Percentiles rank a stretch among this genome's conserved stretches.
These are phyloP conservation scores for Knoxia roxburghii DNA, from an alignment of 257 asterid species.

Conservation along the genomic window DNA sequence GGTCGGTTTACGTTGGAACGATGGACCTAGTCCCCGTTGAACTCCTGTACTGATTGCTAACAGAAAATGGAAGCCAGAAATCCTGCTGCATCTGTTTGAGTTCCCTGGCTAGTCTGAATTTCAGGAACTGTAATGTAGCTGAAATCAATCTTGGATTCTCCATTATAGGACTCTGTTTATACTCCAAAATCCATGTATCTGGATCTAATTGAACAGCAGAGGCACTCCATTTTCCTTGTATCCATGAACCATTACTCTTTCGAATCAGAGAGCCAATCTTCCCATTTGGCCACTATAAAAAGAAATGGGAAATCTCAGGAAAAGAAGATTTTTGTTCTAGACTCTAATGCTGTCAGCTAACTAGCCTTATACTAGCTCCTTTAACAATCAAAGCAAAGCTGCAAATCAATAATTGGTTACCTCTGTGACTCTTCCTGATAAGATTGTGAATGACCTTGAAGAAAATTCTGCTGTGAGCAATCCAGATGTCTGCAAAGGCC, in stretches of 20 bases:
- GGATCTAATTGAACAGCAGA: constrained; percentile 70
- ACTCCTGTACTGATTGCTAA: constrained; percentile 27
- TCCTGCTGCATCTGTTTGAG: constrained; percentile 38
- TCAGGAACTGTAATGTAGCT: constrained; percentile 40
- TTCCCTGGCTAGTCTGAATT: constrained; percentile 41
- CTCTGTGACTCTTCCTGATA: constrained; percentile 73
- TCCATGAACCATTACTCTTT: constrained; percentile 55
- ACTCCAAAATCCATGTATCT: constrained; percentile 81
- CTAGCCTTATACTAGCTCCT: too few relatives aligned
- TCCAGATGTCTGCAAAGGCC: constrained; percentile 89
- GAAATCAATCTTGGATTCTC: constrained; percentile 50
- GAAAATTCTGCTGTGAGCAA: constrained; percentile 58
- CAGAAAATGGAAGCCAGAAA: constrained; percentile 35
- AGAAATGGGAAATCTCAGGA: not conserved
- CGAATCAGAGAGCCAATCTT: constrained; percentile 34
- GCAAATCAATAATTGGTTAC: constrained; percentile 25
- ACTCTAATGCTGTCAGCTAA: too few relatives aligned
- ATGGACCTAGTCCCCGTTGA: constrained; percentile 17
- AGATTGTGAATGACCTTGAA: constrained; percentile 45
- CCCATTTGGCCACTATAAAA: constrained; percentile 52
- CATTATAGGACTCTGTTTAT: constrained; percentile 37
- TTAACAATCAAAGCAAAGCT: too few relatives aligned
- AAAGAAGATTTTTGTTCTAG: too few relatives aligned
- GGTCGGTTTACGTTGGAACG: constrained; percentile 62
- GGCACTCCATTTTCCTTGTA: constrained; percentile 59